Evolutionary conservation across 2,329 filamentous ascomycete genomes (phyloP).

Genomic region (Phyllosticta citribraziliensis): DNA sequence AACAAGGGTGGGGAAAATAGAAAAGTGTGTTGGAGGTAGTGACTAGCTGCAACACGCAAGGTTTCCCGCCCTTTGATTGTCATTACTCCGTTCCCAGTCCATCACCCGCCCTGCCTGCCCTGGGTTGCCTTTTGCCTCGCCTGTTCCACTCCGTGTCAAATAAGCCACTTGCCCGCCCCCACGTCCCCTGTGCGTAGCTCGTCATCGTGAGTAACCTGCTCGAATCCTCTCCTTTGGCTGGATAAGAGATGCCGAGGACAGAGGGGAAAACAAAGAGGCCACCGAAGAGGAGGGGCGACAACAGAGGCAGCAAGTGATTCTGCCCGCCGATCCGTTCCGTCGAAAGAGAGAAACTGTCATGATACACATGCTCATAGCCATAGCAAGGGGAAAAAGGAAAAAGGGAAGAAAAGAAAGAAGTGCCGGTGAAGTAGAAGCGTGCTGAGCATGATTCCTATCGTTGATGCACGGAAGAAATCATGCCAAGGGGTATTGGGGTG

Average conservation of each 20-base stretch:
- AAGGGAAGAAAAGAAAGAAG: conserved; percentile 3
- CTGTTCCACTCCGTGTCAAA: neutral
- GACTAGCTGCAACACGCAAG: neutral
- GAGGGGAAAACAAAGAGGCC: neutral
- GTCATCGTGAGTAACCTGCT: neutral
- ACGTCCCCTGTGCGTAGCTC: neutral
- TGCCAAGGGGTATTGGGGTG: conserved; percentile 8
- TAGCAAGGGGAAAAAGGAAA: neutral
- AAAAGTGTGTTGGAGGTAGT: neutral
- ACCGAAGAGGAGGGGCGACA: neutral
- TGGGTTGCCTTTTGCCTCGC: neutral
- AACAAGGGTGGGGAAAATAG: neutral
- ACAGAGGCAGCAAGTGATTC: neutral
- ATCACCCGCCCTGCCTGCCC: neutral
- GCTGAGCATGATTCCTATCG: conserved; percentile 8
- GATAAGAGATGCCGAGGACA: neutral
- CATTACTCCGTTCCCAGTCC: neutral
- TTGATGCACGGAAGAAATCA: conserved; percentile 5
- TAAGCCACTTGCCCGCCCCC: neutral
- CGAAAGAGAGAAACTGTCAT: neutral
- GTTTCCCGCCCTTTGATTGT: neutral
- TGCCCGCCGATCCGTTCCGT: neutral
- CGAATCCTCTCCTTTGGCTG: neutral
- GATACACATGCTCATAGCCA: conserved; percentile 7
- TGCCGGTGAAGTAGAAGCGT: neutral